Percentiles rank a stretch among this genome's conserved stretches.
Conservation (phyloP, 2,329 filamentous ascomycete species). For the Aspergillus clavatus region DNA sequence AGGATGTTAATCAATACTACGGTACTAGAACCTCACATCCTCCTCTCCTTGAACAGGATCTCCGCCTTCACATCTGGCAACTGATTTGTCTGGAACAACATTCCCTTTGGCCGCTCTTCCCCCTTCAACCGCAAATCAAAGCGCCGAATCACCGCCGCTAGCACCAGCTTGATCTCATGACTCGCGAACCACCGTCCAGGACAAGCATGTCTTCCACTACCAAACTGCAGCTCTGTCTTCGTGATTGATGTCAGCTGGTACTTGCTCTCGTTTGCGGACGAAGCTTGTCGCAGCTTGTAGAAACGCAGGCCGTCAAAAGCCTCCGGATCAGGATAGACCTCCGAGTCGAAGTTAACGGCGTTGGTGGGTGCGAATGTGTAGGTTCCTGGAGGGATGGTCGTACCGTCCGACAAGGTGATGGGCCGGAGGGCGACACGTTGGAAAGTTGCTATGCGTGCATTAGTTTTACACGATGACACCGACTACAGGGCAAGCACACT, state of each 20-base stretch:
- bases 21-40: too few relatives aligned
- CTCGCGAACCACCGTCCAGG: conserved; percentile 52
- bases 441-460: too few relatives aligned
- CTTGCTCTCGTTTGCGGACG: background rate
- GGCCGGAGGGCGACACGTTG: too few relatives aligned
- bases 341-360: conserved; percentile 1
- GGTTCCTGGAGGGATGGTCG: background rate
- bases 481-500: too few relatives aligned
- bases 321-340: conserved; percentile 1
- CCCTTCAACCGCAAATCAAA: too few relatives aligned
- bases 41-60: too few relatives aligned
- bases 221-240: conserved; percentile 21
- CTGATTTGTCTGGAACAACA: too few relatives aligned
- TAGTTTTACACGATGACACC: too few relatives aligned
- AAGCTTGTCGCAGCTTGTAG: background rate
- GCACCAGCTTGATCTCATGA: conserved; percentile 51
- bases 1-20: too few relatives aligned
- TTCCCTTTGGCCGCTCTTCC: too few relatives aligned
- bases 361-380: background rate
- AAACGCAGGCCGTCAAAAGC: conserved; percentile 9
- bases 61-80: too few relatives aligned
- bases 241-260: conserved; percentile 14
- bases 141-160: too few relatives aligned
- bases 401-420: background rate
- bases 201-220: conserved; percentile 29